These are phyloP conservation scores for Coemansia sp. DNA, from an alignment of 371 early-diverging fungal species.

Conservation along the genomic window DNA sequence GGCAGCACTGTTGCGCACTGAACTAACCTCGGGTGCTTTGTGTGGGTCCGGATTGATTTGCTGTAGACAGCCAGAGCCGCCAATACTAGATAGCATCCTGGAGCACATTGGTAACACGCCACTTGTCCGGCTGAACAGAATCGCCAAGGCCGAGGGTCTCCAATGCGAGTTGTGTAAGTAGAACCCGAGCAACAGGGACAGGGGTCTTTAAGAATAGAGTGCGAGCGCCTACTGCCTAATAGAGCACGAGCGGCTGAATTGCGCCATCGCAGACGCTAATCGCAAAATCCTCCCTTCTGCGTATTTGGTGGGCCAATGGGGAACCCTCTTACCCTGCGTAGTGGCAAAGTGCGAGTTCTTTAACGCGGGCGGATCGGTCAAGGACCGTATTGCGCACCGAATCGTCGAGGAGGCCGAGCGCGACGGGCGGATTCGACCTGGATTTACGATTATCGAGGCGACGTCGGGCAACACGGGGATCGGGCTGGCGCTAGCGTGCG, in stretches of 20 bases:
- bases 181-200: not conserved
- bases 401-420: slow-evolving; percentile 95
- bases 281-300: not conserved
- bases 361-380: slow-evolving; percentile 97
- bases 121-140: slow-evolving; percentile 82
- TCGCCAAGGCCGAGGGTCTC: slow-evolving; percentile 81
- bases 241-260: not conserved
- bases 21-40: not conserved
- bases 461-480: slow-evolving; percentile 97
- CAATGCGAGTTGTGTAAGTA: slow-evolving; percentile 91
- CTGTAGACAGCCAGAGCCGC: slow-evolving; percentile 60
- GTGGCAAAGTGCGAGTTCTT: slow-evolving; percentile 98
- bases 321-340: slow-evolving; percentile 34
- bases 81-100: slow-evolving; percentile 72
- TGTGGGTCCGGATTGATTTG: not conserved
- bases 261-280: slow-evolving; percentile 6
- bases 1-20: not conserved
- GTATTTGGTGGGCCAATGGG: not conserved
- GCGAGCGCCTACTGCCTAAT: not conserved
- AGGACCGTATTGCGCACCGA: slow-evolving; percentile 94
- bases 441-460: slow-evolving; percentile 92
- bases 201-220: not conserved
- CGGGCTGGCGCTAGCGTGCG: slow-evolving; percentile 88
- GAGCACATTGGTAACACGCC: slow-evolving; percentile 97
- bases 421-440: slow-evolving; percentile 85